A percentile compares a stretch with the other conserved stretches of the same genome.
phyloP scores from a whole-genome alignment of 768 basidiomycete genomes.

The Kwoniella bestiolae region DNA sequence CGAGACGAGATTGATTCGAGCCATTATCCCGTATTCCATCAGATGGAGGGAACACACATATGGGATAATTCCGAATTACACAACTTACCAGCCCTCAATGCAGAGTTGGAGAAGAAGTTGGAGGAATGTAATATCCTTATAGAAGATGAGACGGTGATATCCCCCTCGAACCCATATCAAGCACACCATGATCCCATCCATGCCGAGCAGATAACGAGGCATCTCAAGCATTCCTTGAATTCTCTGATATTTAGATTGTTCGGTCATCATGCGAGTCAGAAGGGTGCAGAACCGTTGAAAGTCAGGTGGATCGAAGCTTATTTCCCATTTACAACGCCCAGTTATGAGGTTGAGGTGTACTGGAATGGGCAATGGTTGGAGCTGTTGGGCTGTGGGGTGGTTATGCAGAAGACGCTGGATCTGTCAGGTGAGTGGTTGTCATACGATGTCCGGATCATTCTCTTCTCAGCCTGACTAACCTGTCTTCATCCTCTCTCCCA shows the following conservation, averaged over 20 bases:
- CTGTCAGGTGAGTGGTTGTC: conserved; percentile 81
- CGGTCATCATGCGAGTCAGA: conserved; percentile 63
- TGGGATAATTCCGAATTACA: conserved; percentile 64
- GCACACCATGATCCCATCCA: conserved; percentile 72
- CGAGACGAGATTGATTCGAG: conserved; percentile 96
- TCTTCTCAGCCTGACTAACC: too few species aligned
- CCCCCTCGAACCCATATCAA: conserved; percentile 79
- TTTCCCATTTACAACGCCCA: conserved; percentile 97
- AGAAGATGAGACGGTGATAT: conserved; percentile 78
- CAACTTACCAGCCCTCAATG: conserved; percentile 71
- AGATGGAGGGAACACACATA: conserved; percentile 91
- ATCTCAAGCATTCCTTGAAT: conserved; percentile 89
- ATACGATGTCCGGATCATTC: too few species aligned
- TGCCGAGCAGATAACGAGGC: conserved; percentile 74
- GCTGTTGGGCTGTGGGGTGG: conserved; percentile 90
- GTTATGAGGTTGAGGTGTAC: conserved; percentile 97
- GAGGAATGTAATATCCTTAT: conserved; percentile 77
- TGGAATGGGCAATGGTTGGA: conserved; percentile 97
- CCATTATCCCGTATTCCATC: conserved; percentile 98
- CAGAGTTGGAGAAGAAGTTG: conserved; percentile 65
- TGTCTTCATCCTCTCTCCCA: not conserved
- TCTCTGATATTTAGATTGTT: conserved; percentile 81
- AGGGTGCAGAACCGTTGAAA: conserved; percentile 70
- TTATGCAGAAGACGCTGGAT: conserved; percentile 84
- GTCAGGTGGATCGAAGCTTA: conserved; percentile 98